A percentile compares a stretch with the other conserved stretches of the same genome.
Conservation (phyloP, 768 basidiomycete species). For the Sistotremastrum suecicum region DNA sequence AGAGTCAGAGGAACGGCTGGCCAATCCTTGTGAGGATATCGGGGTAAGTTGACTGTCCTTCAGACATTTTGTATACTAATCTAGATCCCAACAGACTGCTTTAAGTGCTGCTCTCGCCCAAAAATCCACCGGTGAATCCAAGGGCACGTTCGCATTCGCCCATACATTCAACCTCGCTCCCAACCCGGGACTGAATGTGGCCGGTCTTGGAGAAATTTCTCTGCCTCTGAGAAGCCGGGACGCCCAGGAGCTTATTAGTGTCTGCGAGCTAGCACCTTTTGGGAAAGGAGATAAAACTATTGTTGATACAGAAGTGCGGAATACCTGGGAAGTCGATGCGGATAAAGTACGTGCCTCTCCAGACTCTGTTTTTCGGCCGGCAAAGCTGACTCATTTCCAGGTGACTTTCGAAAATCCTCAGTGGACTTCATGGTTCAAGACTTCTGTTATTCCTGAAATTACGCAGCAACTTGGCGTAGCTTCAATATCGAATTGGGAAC, state of each 20-base stretch:
- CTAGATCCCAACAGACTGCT: too few relatives aligned
- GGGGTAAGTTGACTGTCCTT: too few relatives aligned
- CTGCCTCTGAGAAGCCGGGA: slow-evolving; percentile 28
- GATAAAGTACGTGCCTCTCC: slow-evolving; percentile 7
- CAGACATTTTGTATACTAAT: too few relatives aligned
- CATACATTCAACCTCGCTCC: slow-evolving; percentile 17
- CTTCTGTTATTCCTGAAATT: slow-evolving; percentile 16
- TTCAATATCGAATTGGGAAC: slow-evolving; percentile 17
- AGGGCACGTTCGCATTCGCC: slow-evolving; percentile 20
- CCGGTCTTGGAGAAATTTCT: slow-evolving; percentile 26
- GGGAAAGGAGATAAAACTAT: slow-evolving; percentile 29
- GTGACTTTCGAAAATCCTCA: slow-evolving; percentile 27
- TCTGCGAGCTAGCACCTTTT: slow-evolving; percentile 27
- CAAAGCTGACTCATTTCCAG: slow-evolving; percentile 1
- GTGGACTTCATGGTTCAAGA: slow-evolving; percentile 24
- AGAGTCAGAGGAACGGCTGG: too few relatives aligned
- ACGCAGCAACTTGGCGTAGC: slow-evolving; percentile 24
- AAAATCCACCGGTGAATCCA: slow-evolving; percentile 7
- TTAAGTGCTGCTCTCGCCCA: too few relatives aligned
- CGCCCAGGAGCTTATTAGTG: slow-evolving; percentile 22
- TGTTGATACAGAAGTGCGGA: slow-evolving; percentile 28
- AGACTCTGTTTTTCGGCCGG: not conserved
- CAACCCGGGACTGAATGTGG: slow-evolving; percentile 26
- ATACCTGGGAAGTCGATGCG: slow-evolving; percentile 39
- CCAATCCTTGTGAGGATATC: too few relatives aligned